phyloP scores from a whole-genome alignment of 139 green algal genomes.

The Chlorella ohadii region DNA sequence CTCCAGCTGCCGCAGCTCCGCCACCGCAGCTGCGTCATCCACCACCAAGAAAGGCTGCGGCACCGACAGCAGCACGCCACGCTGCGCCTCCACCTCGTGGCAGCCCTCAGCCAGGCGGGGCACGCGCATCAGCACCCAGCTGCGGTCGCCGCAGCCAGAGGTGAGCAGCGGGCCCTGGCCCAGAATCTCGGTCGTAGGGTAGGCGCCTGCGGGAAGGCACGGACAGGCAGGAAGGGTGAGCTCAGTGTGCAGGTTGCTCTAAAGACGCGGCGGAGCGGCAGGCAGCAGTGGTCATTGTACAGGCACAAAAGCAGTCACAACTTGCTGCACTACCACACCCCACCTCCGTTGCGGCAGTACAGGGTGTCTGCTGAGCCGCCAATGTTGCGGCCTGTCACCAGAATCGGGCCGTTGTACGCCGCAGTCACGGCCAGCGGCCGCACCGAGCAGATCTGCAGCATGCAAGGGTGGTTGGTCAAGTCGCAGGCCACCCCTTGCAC shows the following conservation, averaged over 20 bases:
- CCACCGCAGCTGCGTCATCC: conserved; percentile 34
- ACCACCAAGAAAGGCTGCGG: conserved; percentile 35
- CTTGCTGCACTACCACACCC: background rate
- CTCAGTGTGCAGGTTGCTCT: too few species aligned
- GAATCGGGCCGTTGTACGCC: conserved; percentile 8
- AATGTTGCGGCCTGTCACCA: conserved; percentile 19
- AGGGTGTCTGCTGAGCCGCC: background rate
- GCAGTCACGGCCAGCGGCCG: conserved; percentile 36
- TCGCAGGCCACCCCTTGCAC: too few species aligned
- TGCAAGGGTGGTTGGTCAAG: too few species aligned
- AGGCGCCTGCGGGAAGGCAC: background rate
- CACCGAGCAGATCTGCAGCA: background rate
- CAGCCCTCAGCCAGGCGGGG: conserved; percentile 12
- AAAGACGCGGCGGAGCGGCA: too few species aligned
- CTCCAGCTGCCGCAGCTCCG: conserved; percentile 48
- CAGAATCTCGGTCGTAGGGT: conserved; percentile 22
- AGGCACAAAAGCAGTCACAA: background rate
- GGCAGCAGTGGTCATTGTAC: background rate
- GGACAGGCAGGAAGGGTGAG: background rate
- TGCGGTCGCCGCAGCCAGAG: background rate
- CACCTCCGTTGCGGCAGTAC: conserved; percentile 33
- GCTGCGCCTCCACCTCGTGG: conserved; percentile 25
- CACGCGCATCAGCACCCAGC: conserved; percentile 29
- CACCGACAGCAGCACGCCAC: conserved; percentile 3
- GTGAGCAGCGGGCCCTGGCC: conserved; percentile 5